Evolutionary conservation across 352 stramenopile genomes (phyloP).

Genomic region (Phytophthora nicotianae): DNA sequence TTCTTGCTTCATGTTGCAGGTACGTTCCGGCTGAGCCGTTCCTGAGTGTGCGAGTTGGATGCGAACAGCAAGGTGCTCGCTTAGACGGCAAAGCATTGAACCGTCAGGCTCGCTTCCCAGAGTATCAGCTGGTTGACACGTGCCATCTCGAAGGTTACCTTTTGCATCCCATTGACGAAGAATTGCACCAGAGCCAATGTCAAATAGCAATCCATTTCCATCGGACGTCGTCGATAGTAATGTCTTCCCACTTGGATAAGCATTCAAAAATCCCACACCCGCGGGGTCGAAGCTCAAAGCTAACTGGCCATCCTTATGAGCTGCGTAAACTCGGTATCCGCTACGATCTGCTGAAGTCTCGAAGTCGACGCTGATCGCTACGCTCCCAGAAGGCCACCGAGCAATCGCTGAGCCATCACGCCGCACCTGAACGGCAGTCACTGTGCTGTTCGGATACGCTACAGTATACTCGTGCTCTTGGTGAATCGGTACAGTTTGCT

Average conservation of each 20-base stretch:
- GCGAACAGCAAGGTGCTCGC: conserved; percentile 50
- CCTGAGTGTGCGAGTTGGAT: conserved; percentile 27
- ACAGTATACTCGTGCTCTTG: conserved; percentile 44
- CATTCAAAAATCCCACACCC: conserved; percentile 82
- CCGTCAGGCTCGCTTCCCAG: conserved; percentile 51
- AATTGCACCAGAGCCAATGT: conserved; percentile 47
- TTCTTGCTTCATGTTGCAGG: neutral
- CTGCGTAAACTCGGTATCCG: conserved; percentile 71
- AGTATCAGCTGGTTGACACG: conserved; percentile 28
- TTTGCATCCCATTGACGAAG: conserved; percentile 58
- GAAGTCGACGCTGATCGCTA: conserved; percentile 72
- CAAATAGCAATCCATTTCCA: conserved; percentile 67
- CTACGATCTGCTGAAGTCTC: conserved; percentile 38
- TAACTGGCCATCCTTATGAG: conserved; percentile 70
- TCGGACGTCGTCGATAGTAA: conserved; percentile 74
- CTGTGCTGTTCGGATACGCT: conserved; percentile 54
- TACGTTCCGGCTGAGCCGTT: neutral
- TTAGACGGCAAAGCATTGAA: conserved; percentile 53
- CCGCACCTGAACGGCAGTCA: conserved; percentile 60
- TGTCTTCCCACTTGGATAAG: conserved; percentile 73
- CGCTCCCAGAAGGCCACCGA: conserved; percentile 66
- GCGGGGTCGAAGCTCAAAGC: conserved; percentile 67
- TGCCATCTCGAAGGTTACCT: conserved; percentile 51
- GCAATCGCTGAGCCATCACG: conserved; percentile 67
- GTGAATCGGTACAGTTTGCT: conserved; percentile 25